phyloP scores from a whole-genome alignment of 2,329 filamentous ascomycete genomes.

The Cordyceps sp. region DNA sequence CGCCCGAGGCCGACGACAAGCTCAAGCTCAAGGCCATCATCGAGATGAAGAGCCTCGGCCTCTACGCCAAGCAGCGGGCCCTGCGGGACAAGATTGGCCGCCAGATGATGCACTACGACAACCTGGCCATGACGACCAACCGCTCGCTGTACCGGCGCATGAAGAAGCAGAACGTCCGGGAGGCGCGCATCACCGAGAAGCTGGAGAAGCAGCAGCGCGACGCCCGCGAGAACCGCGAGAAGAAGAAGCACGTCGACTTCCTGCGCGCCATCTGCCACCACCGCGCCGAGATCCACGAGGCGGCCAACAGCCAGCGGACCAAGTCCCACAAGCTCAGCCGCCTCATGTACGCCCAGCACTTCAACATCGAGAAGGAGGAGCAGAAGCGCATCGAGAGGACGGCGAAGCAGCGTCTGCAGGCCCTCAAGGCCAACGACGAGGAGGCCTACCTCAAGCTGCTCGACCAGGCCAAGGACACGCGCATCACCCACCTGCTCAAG shows the following conservation, averaged over 20 bases:
- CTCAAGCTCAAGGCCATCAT: constrained; percentile 83
- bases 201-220: constrained; percentile 98
- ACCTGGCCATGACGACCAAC: constrained; percentile 93
- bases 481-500: constrained; percentile 91
- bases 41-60: constrained; percentile 78
- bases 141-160: constrained; percentile 77
- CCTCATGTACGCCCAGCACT: constrained; percentile 77
- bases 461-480: constrained; percentile 96
- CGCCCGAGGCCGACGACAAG: constrained; percentile 55
- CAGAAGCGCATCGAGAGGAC: constrained; percentile 96
- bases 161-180: constrained; percentile 93
- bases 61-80: constrained; percentile 78
- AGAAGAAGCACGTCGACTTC: constrained; percentile 93
- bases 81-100: constrained; percentile 76
- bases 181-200: constrained; percentile 95
- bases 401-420: constrained; percentile 97
- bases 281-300: constrained; percentile 57
- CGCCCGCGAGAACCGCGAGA: constrained; percentile 86
- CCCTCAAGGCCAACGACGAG: constrained; percentile 96
- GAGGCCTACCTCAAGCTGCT: constrained; percentile 96
- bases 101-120: constrained; percentile 91
- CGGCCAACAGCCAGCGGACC: constrained; percentile 47
- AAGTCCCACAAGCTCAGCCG: constrained; percentile 78
- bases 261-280: constrained; percentile 75
- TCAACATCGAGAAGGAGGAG: constrained; percentile 97